Evolutionary conservation across 129 eudicot species (phyloP).

Genomic region (Saposhnikovia divaricata): DNA sequence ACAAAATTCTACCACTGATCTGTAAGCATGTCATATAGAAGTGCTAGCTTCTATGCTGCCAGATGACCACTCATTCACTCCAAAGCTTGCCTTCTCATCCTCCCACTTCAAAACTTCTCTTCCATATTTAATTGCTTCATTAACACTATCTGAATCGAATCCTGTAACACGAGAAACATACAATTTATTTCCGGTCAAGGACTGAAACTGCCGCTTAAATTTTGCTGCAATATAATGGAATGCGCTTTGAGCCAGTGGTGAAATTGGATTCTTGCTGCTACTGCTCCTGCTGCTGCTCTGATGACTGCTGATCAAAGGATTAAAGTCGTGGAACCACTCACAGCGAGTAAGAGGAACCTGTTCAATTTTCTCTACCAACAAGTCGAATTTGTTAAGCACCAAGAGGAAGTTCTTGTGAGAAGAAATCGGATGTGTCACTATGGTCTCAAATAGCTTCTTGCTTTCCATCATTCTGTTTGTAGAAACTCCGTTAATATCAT

Average conservation of each 20-base stretch:
- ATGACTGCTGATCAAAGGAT: slow-evolving; percentile 1
- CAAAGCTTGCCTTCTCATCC: slow-evolving; percentile 27
- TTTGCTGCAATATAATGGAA: slow-evolving; percentile 65
- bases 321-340: slow-evolving; percentile 49
- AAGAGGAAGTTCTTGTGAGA: slow-evolving; percentile 45
- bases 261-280: slow-evolving; percentile 13
- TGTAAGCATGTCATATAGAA: slow-evolving; percentile 10
- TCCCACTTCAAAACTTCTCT: slow-evolving; percentile 66
- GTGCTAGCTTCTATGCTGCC: slow-evolving; percentile 42
- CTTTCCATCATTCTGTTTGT: slow-evolving; percentile 59
- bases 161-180: slow-evolving; percentile 57
- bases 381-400: slow-evolving; percentile 67
- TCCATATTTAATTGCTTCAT: slow-evolving; percentile 49
- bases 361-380: slow-evolving; percentile 60
- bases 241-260: slow-evolving; percentile 53
- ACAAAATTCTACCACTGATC: background rate
- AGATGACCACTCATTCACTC: slow-evolving; percentile 35
- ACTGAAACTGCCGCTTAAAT: slow-evolving; percentile 48
- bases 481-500: slow-evolving; percentile 25
- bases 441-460: slow-evolving; percentile 32
- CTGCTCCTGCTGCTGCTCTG: slow-evolving; percentile 9
- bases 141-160: slow-evolving; percentile 51
- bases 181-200: slow-evolving; percentile 55
- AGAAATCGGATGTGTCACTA: slow-evolving; percentile 45
- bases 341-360: slow-evolving; percentile 48